A percentile compares a stretch with the other conserved stretches of the same genome.
Evolutionary conservation across 495 filamentous ascomycete genomes (phyloP).

Genomic region (Copromyces sp.): DNA sequence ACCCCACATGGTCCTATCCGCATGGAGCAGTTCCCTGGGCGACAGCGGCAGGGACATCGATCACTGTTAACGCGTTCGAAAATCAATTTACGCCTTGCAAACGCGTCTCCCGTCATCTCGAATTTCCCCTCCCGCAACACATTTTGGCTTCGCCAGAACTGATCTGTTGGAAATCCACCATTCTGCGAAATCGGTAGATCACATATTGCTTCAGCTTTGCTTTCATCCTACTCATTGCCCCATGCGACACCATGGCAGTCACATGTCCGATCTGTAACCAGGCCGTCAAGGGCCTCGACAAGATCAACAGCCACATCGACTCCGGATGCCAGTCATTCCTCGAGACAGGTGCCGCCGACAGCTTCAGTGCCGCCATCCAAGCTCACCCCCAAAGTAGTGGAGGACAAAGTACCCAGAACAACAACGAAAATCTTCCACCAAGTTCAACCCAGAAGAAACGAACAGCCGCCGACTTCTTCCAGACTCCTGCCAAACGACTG

Average conservation of each 20-base stretch:
- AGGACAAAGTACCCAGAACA: constrained; percentile 32
- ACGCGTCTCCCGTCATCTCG: neutral
- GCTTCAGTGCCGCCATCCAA: constrained; percentile 2
- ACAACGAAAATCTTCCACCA: constrained; percentile 12
- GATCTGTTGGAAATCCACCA: neutral
- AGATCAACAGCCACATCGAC: constrained; percentile 88
- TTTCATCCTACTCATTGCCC: neutral
- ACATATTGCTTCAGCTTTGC: neutral
- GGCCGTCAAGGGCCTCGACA: constrained; percentile 53
- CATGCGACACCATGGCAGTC: constrained; percentile 32
- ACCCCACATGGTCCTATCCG: neutral
- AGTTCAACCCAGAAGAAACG: constrained; percentile 40
- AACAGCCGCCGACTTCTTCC: constrained; percentile 65
- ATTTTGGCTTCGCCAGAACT: neutral
- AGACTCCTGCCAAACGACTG: constrained; percentile 50
- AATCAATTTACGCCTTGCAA: constrained; percentile 4
- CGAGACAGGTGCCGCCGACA: constrained; percentile 18
- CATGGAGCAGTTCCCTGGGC: neutral
- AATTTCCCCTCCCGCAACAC: neutral
- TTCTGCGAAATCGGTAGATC: neutral
- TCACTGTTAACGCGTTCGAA: constrained; percentile 3
- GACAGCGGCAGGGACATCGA: neutral
- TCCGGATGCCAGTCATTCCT: constrained; percentile 59
- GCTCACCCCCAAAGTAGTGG: constrained; percentile 21
- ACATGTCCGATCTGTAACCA: constrained; percentile 81